Evolutionary conservation across 139 green algal species (phyloP).

Genomic region (Closterium sp.): DNA sequence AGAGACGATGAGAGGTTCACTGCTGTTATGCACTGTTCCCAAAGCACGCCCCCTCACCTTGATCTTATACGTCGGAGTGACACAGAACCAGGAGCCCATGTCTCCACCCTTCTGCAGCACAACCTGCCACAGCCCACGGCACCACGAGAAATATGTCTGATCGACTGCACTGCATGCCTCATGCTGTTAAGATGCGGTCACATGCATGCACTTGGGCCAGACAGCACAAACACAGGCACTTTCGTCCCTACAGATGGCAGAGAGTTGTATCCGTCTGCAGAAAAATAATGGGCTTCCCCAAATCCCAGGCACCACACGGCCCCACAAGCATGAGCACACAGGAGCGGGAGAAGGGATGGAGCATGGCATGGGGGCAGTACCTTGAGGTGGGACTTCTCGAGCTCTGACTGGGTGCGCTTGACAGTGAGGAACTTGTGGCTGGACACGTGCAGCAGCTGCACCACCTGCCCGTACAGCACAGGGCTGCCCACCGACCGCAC

Average conservation of each 20-base stretch:
- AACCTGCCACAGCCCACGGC: not conserved
- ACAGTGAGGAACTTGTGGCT: not conserved
- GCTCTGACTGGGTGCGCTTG: not conserved
- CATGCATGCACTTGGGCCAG: not conserved
- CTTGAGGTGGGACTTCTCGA: not conserved
- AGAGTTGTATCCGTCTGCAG: not conserved
- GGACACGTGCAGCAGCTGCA: constrained; percentile 3
- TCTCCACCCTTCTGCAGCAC: constrained; percentile 2
- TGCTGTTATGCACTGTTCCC: not conserved
- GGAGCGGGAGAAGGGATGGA: not conserved
- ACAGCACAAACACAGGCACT: not conserved
- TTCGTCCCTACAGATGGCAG: not conserved
- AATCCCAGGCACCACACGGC: not conserved
- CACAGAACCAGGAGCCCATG: constrained; percentile 4
- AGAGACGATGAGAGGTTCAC: no score
- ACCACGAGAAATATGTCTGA: not conserved
- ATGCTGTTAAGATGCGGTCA: no score
- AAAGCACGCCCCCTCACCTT: not conserved
- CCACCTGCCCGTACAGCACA: not conserved
- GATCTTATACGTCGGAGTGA: constrained; percentile 9
- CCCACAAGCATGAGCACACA: not conserved
- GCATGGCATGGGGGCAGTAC: not conserved
- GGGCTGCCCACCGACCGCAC: not conserved
- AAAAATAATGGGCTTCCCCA: not conserved
- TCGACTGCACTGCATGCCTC: not conserved